phyloP scores from a whole-genome alignment of 2,329 filamentous ascomycete species.

The Salinomyces thailandicus region DNA sequence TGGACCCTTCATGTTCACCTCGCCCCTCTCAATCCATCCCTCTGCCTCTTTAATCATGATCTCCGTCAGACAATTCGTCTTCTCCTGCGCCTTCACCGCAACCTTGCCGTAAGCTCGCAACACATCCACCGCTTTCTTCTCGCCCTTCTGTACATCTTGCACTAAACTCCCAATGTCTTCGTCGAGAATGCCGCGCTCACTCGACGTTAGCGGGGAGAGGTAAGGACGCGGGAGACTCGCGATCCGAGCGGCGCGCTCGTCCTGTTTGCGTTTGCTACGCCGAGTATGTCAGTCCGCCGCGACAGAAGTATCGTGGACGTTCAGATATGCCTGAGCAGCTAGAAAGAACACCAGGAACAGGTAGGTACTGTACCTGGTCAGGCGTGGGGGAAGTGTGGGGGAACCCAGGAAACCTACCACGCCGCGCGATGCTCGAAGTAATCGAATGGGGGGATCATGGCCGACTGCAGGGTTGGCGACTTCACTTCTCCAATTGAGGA shows the following conservation, averaged over 20 bases:
- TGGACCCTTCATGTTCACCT: constrained; percentile 65
- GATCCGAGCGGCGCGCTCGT: constrained; percentile 61
- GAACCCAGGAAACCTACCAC: constrained; percentile 46
- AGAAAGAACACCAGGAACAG: too few relatives aligned
- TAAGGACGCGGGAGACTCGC: constrained; percentile 55
- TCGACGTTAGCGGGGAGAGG: constrained; percentile 50
- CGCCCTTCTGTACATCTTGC: constrained; percentile 59
- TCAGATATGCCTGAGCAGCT: constrained; percentile 7
- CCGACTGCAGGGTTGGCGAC: not conserved
- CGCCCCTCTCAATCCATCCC: constrained; percentile 50
- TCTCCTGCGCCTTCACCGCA: constrained; percentile 68
- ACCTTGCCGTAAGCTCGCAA: constrained; percentile 82
- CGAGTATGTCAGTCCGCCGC: constrained; percentile 3
- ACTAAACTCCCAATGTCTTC: constrained; percentile 71
- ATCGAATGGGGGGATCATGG: constrained; percentile 40
- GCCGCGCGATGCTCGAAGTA: constrained; percentile 62
- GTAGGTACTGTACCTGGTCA: not conserved
- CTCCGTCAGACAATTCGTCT: constrained; percentile 85
- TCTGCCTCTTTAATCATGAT: constrained; percentile 71
- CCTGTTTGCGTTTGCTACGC: constrained; percentile 64
- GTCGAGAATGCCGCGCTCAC: constrained; percentile 58
- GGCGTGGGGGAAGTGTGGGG: constrained; percentile 4
- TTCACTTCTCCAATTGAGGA: too few relatives aligned
- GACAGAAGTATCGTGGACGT: constrained; percentile 3
- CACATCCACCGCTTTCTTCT: constrained; percentile 57